Conservation (phyloP, 306 rosid genomes). For the Alnus glutinosa region DNA sequence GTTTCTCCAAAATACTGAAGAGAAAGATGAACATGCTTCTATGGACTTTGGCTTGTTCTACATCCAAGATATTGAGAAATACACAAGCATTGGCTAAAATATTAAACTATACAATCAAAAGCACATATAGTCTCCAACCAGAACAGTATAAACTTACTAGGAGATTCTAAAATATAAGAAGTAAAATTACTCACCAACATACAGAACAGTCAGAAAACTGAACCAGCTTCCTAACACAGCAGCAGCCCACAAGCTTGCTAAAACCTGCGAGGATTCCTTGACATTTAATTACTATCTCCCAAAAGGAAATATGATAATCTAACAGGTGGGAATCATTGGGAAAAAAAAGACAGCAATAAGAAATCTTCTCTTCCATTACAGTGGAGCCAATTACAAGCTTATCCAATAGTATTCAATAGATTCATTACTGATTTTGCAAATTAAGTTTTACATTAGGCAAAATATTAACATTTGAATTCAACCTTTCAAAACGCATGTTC, state of each 20-base stretch:
- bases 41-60: neutral
- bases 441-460: neutral
- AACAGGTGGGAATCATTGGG: slow-evolving; percentile 16
- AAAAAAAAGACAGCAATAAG: neutral
- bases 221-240: slow-evolving; percentile 89
- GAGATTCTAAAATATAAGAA: neutral
- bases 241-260: slow-evolving; percentile 67
- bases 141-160: neutral
- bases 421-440: neutral
- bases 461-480: neutral
- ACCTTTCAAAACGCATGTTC: neutral
- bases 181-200: slow-evolving; percentile 62
- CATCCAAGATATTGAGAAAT: neutral
- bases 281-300: slow-evolving; percentile 28
- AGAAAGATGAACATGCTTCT: slow-evolving; percentile 1
- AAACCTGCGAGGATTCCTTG: slow-evolving; percentile 45
- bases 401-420: neutral
- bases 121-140: neutral
- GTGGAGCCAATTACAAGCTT: neutral
- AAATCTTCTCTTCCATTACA: neutral
- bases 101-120: neutral
- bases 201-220: slow-evolving; percentile 75
- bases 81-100: neutral
- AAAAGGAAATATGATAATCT: slow-evolving; percentile 10
- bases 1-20: neutral